Evolutionary conservation across 352 stramenopile species (phyloP), one percentile per base, ranked within the genome.

Genomic region (Globisporangium middletonii): DNA sequence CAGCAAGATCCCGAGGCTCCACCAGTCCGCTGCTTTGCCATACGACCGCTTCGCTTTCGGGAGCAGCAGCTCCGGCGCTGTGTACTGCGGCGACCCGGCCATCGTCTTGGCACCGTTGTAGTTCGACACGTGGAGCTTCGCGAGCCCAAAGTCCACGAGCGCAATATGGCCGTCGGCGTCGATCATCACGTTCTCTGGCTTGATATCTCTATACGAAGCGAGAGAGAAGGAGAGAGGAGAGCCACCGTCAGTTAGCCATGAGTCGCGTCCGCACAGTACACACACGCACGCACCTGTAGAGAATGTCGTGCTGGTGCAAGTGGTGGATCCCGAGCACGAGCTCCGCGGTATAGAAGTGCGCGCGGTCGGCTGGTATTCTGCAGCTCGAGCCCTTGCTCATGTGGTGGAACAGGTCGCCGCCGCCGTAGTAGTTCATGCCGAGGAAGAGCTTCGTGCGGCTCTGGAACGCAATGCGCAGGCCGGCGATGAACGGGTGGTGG

Each of bases 121-220:
- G 53, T 94, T 82, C 9, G 82, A 93, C 53, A 98, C 88, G 62
- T 96, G 88, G 43, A 97, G 67, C 72, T 98, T 98, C 4, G 88
- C 86, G 8, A 98, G 70, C 6, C 95, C 95, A 65, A 98, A 98
- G 64, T 98, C 95, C 9, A 97, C 94, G 28, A 98, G 75, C 28
- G 90, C 88, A 62, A 98, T 96, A 70, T 98, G 94, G 15, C 92
- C 94, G n/a, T 97, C 89, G 7, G 79, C 82, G 63, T 98, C 95
- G 44, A 98, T 95, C 72, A 98, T 96, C 18, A 98, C 79, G 60
- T 98, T 98, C 67, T 98, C 93, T 13, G 95, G 95, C 61, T 99
- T 99, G 37, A 98, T 95, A 66, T 99, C 95, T 65, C 89, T 88
- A 38, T 18, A 35, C 27, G 11, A 23, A 13, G 9, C 4, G 46